Base-by-base conservation (phyloP, 1,284 basidiomycete species). In the Apiotrichum brassicae region DNA sequence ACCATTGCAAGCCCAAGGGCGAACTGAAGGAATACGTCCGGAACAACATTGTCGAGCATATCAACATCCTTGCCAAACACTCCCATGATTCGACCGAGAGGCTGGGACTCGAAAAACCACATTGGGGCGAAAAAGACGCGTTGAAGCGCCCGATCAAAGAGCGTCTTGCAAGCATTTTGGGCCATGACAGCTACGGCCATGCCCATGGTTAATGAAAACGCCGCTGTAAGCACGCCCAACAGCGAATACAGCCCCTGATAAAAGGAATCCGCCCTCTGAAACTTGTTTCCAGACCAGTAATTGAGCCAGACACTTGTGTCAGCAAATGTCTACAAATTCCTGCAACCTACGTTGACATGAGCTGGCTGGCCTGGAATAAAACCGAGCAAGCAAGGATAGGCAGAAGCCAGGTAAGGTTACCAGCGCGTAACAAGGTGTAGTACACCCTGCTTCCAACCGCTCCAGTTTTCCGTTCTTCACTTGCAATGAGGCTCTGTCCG, bases 201-300 rank as follows among this genome's bases (percentile, higher is more conserved):
- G 36, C 78, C 84, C 60, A 82, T 83, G 56, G 44, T 59, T 65
- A 88, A 84, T 0, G 82, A 84, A 64, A 82, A 82, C 12, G 82
- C 28, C 0, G 86, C 79, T 61, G 64, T 59, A 1, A 57, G 36
- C 0, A 69, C 16, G 8, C 76, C 86, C 2, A 89, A 72, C 40
- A 75, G 75, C 3, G 82, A 85, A 61, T 89, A 89, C 20, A 88
- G 68, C 11, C 77, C 80, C 68, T 86, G 83, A 68, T 88, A 87
- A 61, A 84, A 80, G 3, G 78, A 78, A 25, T 48, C 58, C 19
- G 57, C 16, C 33, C 46, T 35, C 39, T 46, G 35, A 43, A 56
- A 64, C 24, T 52, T 22, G 48, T 85, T 77, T 38, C 75, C 75
- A 65, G 86, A 79, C 85, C 85, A 87, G 80, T 82, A 86, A 8